Evolutionary conservation across 2,329 filamentous ascomycete genomes (phyloP), one percentile per base, ranked within the genome.

Genomic region (Exophiala bonariae): DNA sequence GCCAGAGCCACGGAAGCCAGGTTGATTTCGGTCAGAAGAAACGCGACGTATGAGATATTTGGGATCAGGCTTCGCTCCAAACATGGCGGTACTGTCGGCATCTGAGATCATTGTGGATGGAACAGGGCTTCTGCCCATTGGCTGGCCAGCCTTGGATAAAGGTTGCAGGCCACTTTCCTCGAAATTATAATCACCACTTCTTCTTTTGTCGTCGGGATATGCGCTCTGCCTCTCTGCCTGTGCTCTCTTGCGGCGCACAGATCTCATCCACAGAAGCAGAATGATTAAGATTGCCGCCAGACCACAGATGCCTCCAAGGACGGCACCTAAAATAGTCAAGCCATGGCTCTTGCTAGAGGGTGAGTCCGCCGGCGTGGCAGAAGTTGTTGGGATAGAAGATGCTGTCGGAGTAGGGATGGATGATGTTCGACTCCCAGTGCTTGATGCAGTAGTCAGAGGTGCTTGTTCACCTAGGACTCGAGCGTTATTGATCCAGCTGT

Each of bases 261-360:
- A 80, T 61, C 80, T 77, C 18, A 90, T 69, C 20, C 86, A 74
- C 41, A 93, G 72, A 16, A 96, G 76, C n/a, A 89, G 63, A 1
- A 87, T 65, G 19, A 87, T 75, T n/a, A 95, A 72, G 5, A 96
- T 63, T 1, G 82, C 69, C 16, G 86, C 82, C 42, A 89, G 72
- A 14, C 87, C 89, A 42, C 87, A 79, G 17, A 96, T 82, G n/a
- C 85, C 83, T 10, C 91, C 90, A 1, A 97, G 76, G 0, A 87
- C 87, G 41, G 88, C 87, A 26, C 88, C 91, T 1, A 96, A 77
- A 20, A 96, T 85, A 6, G 82, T 82, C 57, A 76, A 68, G 53
- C 64, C 66, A 49, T 64, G 64, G 51, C 55, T 59, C 33, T 47
- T 55, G 31, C 61, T 54, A 22, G 60, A 64, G 18, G 64, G 52